A percentile compares a stretch with the other conserved stretches of the same genome.
Evolutionary conservation across 2,329 filamentous ascomycete species (phyloP).

Genomic region (Aureobasidium sp.): DNA sequence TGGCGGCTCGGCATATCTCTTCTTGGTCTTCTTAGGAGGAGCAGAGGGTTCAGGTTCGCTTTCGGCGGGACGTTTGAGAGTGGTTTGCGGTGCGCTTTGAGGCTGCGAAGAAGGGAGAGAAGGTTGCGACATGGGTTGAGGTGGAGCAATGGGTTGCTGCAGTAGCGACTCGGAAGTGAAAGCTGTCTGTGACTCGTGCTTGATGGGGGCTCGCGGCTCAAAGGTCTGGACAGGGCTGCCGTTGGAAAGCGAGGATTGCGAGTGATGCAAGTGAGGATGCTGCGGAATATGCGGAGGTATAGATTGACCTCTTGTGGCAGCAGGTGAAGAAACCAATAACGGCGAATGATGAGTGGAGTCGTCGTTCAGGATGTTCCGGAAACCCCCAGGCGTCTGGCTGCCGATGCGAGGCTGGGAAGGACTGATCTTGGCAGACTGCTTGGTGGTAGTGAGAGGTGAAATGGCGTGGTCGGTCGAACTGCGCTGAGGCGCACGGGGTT

Average conservation of each 20-base stretch:
- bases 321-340: conserved; percentile 6
- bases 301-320: not conserved
- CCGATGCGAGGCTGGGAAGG: conserved; percentile 1
- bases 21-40: conserved; percentile 26
- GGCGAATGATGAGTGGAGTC: not conserved
- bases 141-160: conserved; percentile 15
- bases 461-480: conserved; percentile 10
- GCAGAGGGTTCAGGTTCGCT: conserved; percentile 19
- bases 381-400: conserved; percentile 7
- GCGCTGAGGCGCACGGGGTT: not conserved
- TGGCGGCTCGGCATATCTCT: conserved; percentile 27
- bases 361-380: conserved; percentile 13
- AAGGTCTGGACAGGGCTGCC: conserved; percentile 3
- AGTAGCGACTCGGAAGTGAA: conserved; percentile 16
- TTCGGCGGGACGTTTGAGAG: conserved; percentile 25
- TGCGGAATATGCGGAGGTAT: not conserved
- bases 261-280: conserved; percentile 8
- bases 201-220: not conserved
- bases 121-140: not conserved
- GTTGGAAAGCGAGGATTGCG: conserved; percentile 4
- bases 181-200: not conserved
- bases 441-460: conserved; percentile 12
- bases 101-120: not conserved
- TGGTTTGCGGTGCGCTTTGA: not conserved
- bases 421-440: conserved; percentile 1